phyloP scores from a whole-genome alignment of 2,329 filamentous ascomycete species.

The Pseudogymnoascus sp. region DNA sequence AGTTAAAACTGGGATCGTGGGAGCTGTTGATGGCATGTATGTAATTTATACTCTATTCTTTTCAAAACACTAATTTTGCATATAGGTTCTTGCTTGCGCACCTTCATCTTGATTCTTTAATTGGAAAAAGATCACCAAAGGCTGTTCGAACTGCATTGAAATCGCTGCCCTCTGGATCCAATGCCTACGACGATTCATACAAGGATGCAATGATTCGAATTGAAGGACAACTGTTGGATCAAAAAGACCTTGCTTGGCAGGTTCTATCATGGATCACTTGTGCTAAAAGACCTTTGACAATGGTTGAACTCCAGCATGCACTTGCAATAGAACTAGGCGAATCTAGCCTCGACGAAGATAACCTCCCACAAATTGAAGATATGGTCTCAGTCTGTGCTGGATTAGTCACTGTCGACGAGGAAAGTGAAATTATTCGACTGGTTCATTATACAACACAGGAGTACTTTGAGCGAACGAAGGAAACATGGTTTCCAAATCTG shows the following conservation, averaged over 20 bases:
- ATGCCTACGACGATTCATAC: constrained; percentile 15
- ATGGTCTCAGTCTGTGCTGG: constrained; percentile 17
- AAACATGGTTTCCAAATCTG: constrained; percentile 12
- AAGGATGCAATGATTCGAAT: constrained; percentile 29
- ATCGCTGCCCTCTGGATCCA: constrained; percentile 22
- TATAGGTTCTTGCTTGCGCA: constrained; percentile 31
- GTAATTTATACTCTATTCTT: constrained; percentile 10
- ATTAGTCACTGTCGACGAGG: constrained; percentile 20
- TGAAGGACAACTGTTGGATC: constrained; percentile 21
- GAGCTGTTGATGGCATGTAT: constrained; percentile 27
- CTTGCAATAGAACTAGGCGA: constrained; percentile 24
- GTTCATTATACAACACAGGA: constrained; percentile 31
- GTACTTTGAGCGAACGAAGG: constrained; percentile 30
- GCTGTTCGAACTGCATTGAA: constrained; percentile 25
- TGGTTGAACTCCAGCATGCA: constrained; percentile 28
- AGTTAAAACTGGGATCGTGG: constrained; percentile 18
- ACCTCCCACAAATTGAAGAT: constrained; percentile 15
- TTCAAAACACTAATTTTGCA: neutral
- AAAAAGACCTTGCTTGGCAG: constrained; percentile 25
- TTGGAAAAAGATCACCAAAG: constrained; percentile 22
- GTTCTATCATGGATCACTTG: constrained; percentile 19
- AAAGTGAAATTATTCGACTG: constrained; percentile 18
- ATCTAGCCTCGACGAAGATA: constrained; percentile 18
- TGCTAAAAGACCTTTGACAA: constrained; percentile 22
- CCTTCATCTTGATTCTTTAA: constrained; percentile 27